These are phyloP conservation scores for Persicaria maculosa DNA, from an alignment of 148 eudicot genomes.

Conservation along the genomic window DNA sequence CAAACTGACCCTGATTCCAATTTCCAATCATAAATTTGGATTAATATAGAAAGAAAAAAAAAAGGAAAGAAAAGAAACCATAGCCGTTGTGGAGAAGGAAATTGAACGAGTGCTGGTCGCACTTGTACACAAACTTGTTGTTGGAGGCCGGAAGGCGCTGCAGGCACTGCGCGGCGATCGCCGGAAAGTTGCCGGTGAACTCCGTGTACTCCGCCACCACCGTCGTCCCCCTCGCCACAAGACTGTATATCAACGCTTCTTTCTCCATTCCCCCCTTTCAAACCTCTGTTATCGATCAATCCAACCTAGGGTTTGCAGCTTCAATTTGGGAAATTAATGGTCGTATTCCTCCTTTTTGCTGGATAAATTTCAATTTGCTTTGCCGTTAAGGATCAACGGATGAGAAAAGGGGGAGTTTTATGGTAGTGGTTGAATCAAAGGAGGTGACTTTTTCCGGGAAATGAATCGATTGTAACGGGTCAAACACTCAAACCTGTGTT, in stretches of 20 bases:
- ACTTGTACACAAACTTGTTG: conserved; percentile 6
- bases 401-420: too few relatives aligned
- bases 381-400: not conserved
- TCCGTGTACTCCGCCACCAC: conserved; percentile 10
- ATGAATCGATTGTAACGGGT: not conserved
- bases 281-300: not conserved
- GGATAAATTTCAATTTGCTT: not conserved
- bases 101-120: conserved; percentile 9
- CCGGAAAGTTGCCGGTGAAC: conserved; percentile 13
- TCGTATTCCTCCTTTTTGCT: not conserved
- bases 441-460: too few relatives aligned
- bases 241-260: not conserved
- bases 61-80: not conserved
- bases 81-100: conserved; percentile 10
- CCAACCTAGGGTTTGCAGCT: too few relatives aligned
- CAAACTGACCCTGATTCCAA: too few relatives aligned
- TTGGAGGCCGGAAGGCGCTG: conserved; percentile 8
- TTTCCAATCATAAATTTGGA: too few relatives aligned
- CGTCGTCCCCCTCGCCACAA: conserved; percentile 12
- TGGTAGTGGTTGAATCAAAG: too few relatives aligned
- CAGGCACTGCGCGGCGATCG: conserved; percentile 11
- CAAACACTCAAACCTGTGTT: too few relatives aligned
- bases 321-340: too few relatives aligned
- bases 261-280: not conserved
- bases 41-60: too few relatives aligned